Percentiles rank a stretch among this genome's conserved stretches.
Evolutionary conservation across 768 basidiomycete genomes (phyloP).

Genomic region (Pulveroboletus sp.): DNA sequence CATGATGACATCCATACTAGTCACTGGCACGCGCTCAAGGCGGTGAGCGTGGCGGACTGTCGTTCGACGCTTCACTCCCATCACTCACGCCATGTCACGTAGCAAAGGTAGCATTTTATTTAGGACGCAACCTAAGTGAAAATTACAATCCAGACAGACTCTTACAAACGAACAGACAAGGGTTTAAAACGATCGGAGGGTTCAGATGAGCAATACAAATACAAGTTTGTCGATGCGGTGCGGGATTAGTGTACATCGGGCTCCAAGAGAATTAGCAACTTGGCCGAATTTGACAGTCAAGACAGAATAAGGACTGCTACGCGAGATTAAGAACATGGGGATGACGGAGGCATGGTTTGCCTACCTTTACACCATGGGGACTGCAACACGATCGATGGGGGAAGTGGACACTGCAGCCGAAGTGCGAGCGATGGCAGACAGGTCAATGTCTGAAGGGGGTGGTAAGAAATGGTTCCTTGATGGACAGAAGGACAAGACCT

Average conservation of each 20-base stretch:
- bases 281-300: neutral
- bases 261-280: neutral
- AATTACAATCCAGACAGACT: no score
- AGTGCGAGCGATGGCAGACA: slow-evolving; percentile 78
- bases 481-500: slow-evolving; percentile 31
- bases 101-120: neutral
- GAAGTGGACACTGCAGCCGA: slow-evolving; percentile 66
- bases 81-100: no score
- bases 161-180: slow-evolving; percentile 1
- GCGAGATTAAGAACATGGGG: neutral
- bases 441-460: slow-evolving; percentile 42
- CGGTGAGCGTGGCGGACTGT: no score
- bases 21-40: no score
- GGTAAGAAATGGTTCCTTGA: slow-evolving; percentile 1
- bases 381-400: slow-evolving; percentile 30
- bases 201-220: slow-evolving; percentile 14
- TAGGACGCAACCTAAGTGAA: no score
- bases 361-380: slow-evolving; percentile 20
- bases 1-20: no score
- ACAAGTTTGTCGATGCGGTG: slow-evolving; percentile 9
- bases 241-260: slow-evolving; percentile 6
- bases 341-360: neutral
- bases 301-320: neutral
- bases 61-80: no score
- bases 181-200: neutral